These are phyloP conservation scores for Conidiobolus incongruus DNA, from an alignment of 371 early-diverging fungal genomes.

Conservation along the genomic window DNA sequence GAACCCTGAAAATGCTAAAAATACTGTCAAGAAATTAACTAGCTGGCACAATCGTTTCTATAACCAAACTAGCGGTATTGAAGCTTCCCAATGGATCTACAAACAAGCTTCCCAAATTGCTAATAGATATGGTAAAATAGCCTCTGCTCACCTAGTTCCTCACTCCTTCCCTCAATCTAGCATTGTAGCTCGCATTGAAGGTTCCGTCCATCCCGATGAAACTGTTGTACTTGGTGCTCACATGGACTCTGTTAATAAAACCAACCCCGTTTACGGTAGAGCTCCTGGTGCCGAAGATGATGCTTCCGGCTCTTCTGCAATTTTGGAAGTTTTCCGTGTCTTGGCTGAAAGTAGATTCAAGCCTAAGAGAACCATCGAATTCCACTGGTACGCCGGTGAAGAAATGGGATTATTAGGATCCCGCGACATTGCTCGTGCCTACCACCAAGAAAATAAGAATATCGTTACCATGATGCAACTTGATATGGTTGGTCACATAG, in stretches of 20 bases:
- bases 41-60: constrained; percentile 78
- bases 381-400: no score
- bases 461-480: constrained; percentile 58
- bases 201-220: constrained; percentile 24
- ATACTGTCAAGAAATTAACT: constrained; percentile 38
- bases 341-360: constrained; percentile 40
- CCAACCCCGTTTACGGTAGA: constrained; percentile 58
- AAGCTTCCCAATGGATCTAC: constrained; percentile 57
- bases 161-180: constrained; percentile 41
- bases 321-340: constrained; percentile 63
- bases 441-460: constrained; percentile 21
- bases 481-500: constrained; percentile 61
- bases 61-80: constrained; percentile 37
- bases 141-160: constrained; percentile 45
- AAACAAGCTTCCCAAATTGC: constrained; percentile 22
- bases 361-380: constrained; percentile 73
- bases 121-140: constrained; percentile 21
- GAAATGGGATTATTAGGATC: constrained; percentile 80
- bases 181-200: constrained; percentile 45
- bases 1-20: no score
- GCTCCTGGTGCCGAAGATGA: constrained; percentile 74
- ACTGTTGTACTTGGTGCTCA: constrained; percentile 72
- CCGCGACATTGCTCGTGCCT: constrained; percentile 52
- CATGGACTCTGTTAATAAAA: constrained; percentile 71
- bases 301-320: constrained; percentile 71